Evolutionary conservation across 352 stramenopile species (phyloP), one percentile per base, ranked within the genome.

Genomic region (Pythium sukuiense): DNA sequence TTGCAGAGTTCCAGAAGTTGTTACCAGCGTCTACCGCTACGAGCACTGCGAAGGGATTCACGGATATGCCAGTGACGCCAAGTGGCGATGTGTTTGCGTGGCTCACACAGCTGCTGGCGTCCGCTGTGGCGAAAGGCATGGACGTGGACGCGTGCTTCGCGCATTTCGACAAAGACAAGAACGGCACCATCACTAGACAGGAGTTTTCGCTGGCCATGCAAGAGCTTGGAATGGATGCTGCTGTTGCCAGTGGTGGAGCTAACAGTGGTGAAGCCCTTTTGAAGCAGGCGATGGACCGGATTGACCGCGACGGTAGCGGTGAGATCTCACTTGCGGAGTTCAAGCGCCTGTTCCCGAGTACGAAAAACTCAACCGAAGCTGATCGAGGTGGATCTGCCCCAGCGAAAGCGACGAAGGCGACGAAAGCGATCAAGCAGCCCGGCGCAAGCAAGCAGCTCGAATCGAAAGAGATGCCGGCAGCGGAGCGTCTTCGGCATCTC

Each of bases 141-240:
- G 73, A 80, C 14, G 61, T 90, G 7, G 68, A 80, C 1, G 72
- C 73, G n/a, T 91, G 83, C 58, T 94, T 94, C 54, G 45, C 53
- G 0, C 88, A 97, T 53, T 97, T 97, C 65, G 89, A 97, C 69
- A 93, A 90, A 56, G 83, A 97, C 65, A 68, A 73, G 6, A 87
- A 85, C 18, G 81, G 84, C 3, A 77, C 67, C 2, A 83, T 96
- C 52, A 86, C 75, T 2, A 70, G 75, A 27, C 63, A 74, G 12
- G 88, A 93, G 61, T 93, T 96, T 26, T 50, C 77, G 18, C 55
- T 65, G 5, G 76, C 70, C 5, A 87, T 95, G 71, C 59, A 62
- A 16, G 80, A 89, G 49, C 63, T 95, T 16, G 80, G 74, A 0
- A 63, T 94, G 39, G 57, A 71, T 14, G 8, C 45, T 30, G 45